phyloP scores from a whole-genome alignment of 208 protist species.

The Leishmania amazonensis region DNA sequence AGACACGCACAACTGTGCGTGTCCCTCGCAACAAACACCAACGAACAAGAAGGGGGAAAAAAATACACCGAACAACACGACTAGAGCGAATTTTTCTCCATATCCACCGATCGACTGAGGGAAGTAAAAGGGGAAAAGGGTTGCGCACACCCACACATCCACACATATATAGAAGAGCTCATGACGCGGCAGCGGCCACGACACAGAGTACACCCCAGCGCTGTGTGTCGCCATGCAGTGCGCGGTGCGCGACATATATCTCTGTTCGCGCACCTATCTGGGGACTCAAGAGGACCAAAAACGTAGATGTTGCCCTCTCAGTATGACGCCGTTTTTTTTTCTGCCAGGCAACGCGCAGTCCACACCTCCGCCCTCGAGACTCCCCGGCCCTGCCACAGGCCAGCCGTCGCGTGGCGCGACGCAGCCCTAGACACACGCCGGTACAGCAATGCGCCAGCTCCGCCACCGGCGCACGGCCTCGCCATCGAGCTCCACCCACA shows the following conservation, averaged over 20 bases:
- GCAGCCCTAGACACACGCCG: too few species aligned
- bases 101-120: neutral
- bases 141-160: neutral
- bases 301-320: neutral
- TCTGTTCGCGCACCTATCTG: neutral
- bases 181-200: neutral
- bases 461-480: neutral
- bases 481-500: neutral
- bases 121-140: too few species aligned
- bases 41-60: neutral
- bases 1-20: neutral
- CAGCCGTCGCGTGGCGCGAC: too few species aligned
- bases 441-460: neutral
- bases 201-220: neutral
- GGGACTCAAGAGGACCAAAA: neutral
- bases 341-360: too few species aligned
- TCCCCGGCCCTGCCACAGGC: neutral
- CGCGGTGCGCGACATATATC: too few species aligned
- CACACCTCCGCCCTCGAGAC: too few species aligned
- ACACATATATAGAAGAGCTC: too few species aligned
- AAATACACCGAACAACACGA: neutral
- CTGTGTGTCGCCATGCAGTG: neutral
- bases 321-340: too few species aligned
- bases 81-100: neutral
- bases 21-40: too few species aligned